A percentile compares a stretch with the other conserved stretches of the same genome.
Evolutionary conservation across 1,139 yeast species (phyloP).

Genomic region (Blastobotrys indianensis): DNA sequence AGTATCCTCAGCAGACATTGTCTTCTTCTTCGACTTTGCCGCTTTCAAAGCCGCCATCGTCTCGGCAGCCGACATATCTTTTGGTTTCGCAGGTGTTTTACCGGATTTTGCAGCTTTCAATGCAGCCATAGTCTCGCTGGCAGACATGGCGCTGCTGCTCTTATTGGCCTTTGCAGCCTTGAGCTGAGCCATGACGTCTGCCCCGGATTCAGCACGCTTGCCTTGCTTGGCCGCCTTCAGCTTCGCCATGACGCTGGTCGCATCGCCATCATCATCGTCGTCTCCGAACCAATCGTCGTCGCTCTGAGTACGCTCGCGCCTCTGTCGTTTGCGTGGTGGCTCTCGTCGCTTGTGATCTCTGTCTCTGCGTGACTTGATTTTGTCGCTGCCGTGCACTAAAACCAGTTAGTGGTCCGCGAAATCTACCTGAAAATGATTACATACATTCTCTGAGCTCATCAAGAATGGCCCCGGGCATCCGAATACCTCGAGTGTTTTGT

Average conservation of each 20-base stretch:
- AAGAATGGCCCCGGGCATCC: slow-evolving; percentile 60
- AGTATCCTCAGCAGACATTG: slow-evolving; percentile 21
- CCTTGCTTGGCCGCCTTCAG: slow-evolving; percentile 15
- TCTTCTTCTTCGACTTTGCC: slow-evolving; percentile 13
- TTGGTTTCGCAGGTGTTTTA: too few relatives aligned
- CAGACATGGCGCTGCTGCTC: slow-evolving; percentile 1
- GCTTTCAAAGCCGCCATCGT: slow-evolving; percentile 27
- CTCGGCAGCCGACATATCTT: slow-evolving; percentile 16
- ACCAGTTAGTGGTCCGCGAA: too few relatives aligned
- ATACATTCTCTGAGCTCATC: slow-evolving; percentile 48
- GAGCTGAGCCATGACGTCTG: slow-evolving; percentile 25
- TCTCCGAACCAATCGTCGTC: slow-evolving; percentile 12
- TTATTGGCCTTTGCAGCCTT: slow-evolving; percentile 23
- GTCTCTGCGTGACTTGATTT: slow-evolving; percentile 30
- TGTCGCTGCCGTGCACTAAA: too few relatives aligned
- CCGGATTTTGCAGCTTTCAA: too few relatives aligned
- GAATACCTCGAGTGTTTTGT: slow-evolving; percentile 30
- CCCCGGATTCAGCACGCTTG: slow-evolving; percentile 18
- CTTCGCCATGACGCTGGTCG: slow-evolving; percentile 20
- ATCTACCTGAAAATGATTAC: neutral
- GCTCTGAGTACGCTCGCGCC: slow-evolving; percentile 19
- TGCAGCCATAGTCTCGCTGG: slow-evolving; percentile 24
- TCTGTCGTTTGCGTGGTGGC: slow-evolving; percentile 14
- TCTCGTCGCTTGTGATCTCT: slow-evolving; percentile 45
- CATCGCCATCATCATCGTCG: slow-evolving; percentile 28